These are phyloP conservation scores for Xylogone sp. DNA, from an alignment of 2,329 filamentous ascomycete genomes.

Conservation along the genomic window DNA sequence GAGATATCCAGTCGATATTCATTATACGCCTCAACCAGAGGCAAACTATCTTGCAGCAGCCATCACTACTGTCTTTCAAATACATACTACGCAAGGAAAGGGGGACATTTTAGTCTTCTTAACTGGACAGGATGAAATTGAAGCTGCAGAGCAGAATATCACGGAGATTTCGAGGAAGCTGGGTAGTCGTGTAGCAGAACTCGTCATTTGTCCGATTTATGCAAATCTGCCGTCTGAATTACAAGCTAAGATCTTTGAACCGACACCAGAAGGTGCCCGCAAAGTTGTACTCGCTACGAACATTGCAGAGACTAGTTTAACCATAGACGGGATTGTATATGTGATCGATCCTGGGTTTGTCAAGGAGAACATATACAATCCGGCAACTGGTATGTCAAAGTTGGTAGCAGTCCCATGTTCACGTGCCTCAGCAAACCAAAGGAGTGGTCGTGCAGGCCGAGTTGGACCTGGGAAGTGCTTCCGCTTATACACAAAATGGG, in stretches of 20 bases:
- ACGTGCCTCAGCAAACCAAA: conserved; percentile 86
- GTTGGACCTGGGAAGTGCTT: conserved; percentile 92
- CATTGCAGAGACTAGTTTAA: conserved; percentile 93
- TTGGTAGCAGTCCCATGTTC: conserved; percentile 89
- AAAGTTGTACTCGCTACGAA: conserved; percentile 96
- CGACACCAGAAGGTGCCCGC: conserved; percentile 76
- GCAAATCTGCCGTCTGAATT: conserved; percentile 87
- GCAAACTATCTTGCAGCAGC: conserved; percentile 90
- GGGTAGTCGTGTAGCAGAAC: conserved; percentile 76
- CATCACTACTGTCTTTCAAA: conserved; percentile 92
- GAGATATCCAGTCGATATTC: conserved; percentile 84
- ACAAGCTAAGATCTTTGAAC: conserved; percentile 92
- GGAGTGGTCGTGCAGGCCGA: conserved; percentile 87
- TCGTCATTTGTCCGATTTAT: conserved; percentile 92
- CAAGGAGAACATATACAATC: conserved; percentile 93
- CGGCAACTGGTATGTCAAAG: conserved; percentile 87
- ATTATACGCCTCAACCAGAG: conserved; percentile 86
- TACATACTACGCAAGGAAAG: conserved; percentile 78
- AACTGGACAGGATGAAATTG: conserved; percentile 95
- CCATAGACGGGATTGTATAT: conserved; percentile 93
- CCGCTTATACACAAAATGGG: conserved; percentile 87
- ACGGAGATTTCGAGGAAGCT: conserved; percentile 84
- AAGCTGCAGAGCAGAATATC: conserved; percentile 78
- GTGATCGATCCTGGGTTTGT: conserved; percentile 95
- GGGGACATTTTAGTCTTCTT: conserved; percentile 94